Evolutionary conservation across 2,329 filamentous ascomycete genomes (phyloP), one percentile per base, ranked within the genome.

Genomic region (Dactylellina cionopaga): DNA sequence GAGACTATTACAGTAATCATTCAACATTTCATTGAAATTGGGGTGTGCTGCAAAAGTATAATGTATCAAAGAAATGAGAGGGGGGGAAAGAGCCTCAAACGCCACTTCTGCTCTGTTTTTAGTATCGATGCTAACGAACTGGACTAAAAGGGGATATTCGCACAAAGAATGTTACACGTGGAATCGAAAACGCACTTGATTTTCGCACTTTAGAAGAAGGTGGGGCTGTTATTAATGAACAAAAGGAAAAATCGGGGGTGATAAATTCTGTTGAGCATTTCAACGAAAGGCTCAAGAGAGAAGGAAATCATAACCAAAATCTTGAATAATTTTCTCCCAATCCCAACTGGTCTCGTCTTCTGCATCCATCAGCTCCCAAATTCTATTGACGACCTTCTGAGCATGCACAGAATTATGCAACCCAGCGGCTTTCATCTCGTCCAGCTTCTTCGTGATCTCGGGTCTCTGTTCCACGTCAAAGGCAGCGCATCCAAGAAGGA

Each of bases 301-400:
- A 75, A 88, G 80, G 75, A 88, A 87, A 76, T 88, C 86, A 83
- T 85, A 87, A 17, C 84, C 83, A 80, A 86, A 84, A 52, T 83
- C 81, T 49, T 83, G 80, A 73, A 88, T 86, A 68, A 88, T 85
- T 70, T 81, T 84, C 79, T 88, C 86, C 86, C 86, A 88, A 77
- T 88, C 86, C 86, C 86, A 88, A 60, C 83, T 76, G 63, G 86
- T 83, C 66, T 83, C 82, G 54, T 84, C 84, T 0, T 82, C 82
- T 15, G 79, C 81, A 74, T 88, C 86, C 86, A 88, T 88, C 59
- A 86, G 80, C 65, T 83, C 81, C 86, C 86, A 89, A 17, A 88
- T 81, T 66, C 81, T 82, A 60, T 84, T 80, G 15, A 88, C 85
- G 6, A 88, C 83, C 63, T 82, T 81, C 72, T 84, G 82, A 2